Percentiles rank a stretch among this genome's conserved stretches.
These are phyloP conservation scores for Camellia oleifera DNA, from an alignment of 179 eudicot genomes.

Conservation along the genomic window DNA sequence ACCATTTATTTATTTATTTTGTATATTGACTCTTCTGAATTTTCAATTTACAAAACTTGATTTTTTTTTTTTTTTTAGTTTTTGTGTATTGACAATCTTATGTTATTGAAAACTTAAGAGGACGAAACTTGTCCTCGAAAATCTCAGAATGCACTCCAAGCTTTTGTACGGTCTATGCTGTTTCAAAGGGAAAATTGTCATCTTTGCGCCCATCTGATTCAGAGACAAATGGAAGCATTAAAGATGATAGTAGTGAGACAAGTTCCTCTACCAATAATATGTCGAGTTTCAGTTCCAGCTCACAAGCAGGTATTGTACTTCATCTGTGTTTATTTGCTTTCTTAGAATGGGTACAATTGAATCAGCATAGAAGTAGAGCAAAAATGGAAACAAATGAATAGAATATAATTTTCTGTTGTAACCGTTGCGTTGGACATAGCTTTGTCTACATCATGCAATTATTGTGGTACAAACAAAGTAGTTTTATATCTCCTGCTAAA, in stretches of 20 bases:
- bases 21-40: not conserved
- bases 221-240: slow-evolving; percentile 31
- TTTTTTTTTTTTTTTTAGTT: not conserved
- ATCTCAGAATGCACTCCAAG: slow-evolving; percentile 65
- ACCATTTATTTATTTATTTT: not conserved
- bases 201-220: slow-evolving; percentile 67
- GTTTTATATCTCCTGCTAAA: not conserved
- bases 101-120: slow-evolving; percentile 37
- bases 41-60: not conserved
- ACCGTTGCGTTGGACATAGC: not conserved
- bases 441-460: not conserved
- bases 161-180: slow-evolving; percentile 81
- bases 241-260: slow-evolving; percentile 45
- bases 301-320: slow-evolving; percentile 39
- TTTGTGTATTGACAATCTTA: not conserved
- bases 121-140: slow-evolving; percentile 50
- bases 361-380: not conserved
- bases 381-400: not conserved
- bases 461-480: not conserved
- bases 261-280: slow-evolving; percentile 50
- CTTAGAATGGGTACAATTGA: not conserved
- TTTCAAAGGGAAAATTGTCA: slow-evolving; percentile 78
- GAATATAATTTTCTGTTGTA: not conserved
- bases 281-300: slow-evolving; percentile 46
- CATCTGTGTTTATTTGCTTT: not conserved